Evolutionary conservation across 2,329 filamentous ascomycete genomes (phyloP).

Genomic region (Capronia epimyces): DNA sequence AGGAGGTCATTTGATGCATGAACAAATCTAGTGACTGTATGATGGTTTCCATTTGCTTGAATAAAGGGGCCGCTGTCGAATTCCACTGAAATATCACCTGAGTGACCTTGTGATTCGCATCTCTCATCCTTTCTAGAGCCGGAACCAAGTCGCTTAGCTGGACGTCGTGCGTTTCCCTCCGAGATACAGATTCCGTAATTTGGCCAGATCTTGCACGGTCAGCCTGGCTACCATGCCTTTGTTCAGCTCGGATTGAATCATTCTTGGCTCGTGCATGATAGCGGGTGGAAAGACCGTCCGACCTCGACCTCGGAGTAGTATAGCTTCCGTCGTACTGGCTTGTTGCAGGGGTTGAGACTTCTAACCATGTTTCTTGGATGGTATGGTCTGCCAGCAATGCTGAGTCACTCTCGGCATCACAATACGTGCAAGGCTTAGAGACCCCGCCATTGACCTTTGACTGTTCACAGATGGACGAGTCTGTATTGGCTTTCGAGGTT

Average conservation of each 20-base stretch:
- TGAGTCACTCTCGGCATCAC: neutral
- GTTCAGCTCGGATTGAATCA: neutral
- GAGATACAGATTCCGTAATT: neutral
- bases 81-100: slow-evolving; percentile 6
- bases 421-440: neutral
- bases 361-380: neutral
- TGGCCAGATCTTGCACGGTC: neutral
- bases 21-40: slow-evolving; percentile 1
- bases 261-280: neutral
- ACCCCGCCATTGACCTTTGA: neutral
- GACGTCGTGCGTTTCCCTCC: neutral
- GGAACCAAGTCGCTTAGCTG: neutral
- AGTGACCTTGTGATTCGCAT: neutral
- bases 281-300: neutral
- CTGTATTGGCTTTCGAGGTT: neutral
- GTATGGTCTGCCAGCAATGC: neutral
- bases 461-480: neutral
- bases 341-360: neutral
- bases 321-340: neutral
- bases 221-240: neutral
- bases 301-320: neutral
- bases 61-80: neutral
- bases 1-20: neutral
- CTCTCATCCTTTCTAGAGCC: neutral
- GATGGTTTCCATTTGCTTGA: neutral